Evolutionary conservation across 2,329 filamentous ascomycete genomes (phyloP).

Genomic region (Calonectria hongkongensis): DNA sequence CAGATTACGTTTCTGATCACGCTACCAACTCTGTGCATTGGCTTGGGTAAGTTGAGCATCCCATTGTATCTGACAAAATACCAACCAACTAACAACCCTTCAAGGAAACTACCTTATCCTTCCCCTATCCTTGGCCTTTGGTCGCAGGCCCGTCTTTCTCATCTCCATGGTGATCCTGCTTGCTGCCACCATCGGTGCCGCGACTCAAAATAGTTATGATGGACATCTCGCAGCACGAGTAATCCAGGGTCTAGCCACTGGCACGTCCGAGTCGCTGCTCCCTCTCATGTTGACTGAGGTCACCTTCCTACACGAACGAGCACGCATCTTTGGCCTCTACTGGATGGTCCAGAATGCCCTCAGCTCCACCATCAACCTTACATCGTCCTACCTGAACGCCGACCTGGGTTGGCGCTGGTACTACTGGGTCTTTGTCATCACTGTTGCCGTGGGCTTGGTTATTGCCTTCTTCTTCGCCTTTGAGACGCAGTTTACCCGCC

Average conservation of each 20-base stretch:
- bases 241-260: constrained; percentile 14
- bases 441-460: constrained; percentile 28
- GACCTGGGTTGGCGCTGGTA: constrained; percentile 34
- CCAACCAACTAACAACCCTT: background rate
- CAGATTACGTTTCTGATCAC: constrained; percentile 16
- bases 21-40: constrained; percentile 16
- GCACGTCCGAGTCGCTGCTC: constrained; percentile 28
- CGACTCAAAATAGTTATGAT: constrained; percentile 14
- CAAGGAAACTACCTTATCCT: constrained; percentile 23
- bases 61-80: background rate
- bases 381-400: constrained; percentile 13
- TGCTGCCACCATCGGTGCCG: constrained; percentile 8
- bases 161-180: constrained; percentile 18
- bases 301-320: constrained; percentile 31
- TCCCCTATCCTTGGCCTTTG: constrained; percentile 11
- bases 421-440: constrained; percentile 36
- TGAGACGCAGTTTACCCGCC: constrained; percentile 30
- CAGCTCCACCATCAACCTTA: constrained; percentile 31
- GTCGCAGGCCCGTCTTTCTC: constrained; percentile 12
- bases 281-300: constrained; percentile 33
- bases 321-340: constrained; percentile 26
- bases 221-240: constrained; percentile 6
- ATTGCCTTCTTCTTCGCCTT: constrained; percentile 28
- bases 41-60: constrained; percentile 1
- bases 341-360: constrained; percentile 31